These are phyloP conservation scores for Neurospora intermedia DNA, from an alignment of 495 filamentous ascomycete species.

Conservation along the genomic window DNA sequence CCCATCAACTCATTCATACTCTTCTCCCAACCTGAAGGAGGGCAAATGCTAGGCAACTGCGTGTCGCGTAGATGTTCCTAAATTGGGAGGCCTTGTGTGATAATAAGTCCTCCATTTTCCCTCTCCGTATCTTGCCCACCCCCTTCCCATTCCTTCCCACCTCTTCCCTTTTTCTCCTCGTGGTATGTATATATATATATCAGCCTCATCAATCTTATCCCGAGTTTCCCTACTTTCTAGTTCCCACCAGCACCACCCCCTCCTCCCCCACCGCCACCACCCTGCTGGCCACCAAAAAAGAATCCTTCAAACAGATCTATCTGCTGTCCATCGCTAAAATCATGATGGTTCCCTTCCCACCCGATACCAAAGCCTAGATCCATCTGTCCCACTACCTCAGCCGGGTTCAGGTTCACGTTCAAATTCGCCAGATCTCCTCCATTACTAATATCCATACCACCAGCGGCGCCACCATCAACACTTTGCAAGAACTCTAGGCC, in stretches of 20 bases:
- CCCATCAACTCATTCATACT: neutral
- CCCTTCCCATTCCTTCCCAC: no score
- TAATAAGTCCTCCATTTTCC: neutral
- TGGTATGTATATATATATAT: neutral
- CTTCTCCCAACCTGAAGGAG: neutral
- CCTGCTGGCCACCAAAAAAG: slow-evolving; percentile 63
- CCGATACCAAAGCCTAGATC: slow-evolving; percentile 68
- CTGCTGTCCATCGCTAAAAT: slow-evolving; percentile 67
- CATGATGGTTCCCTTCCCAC: slow-evolving; percentile 60
- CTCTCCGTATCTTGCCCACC: neutral
- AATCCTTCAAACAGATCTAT: slow-evolving; percentile 86
- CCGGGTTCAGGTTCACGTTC: neutral
- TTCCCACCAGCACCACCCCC: neutral
- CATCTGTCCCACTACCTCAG: slow-evolving; percentile 26
- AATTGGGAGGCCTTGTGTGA: neutral
- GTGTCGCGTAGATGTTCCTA: neutral
- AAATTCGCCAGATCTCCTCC: slow-evolving; percentile 14
- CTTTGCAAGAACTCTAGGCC: slow-evolving; percentile 37
- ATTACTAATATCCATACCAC: slow-evolving; percentile 12
- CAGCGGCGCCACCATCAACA: slow-evolving; percentile 6
- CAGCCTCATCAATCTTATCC: neutral
- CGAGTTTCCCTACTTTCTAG: neutral
- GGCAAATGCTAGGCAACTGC: neutral
- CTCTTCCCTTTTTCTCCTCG: neutral
- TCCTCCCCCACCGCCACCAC: slow-evolving; percentile 6